Evolutionary conservation across 2,329 filamentous ascomycete genomes (phyloP).

Genomic region (Beauveria sp.): DNA sequence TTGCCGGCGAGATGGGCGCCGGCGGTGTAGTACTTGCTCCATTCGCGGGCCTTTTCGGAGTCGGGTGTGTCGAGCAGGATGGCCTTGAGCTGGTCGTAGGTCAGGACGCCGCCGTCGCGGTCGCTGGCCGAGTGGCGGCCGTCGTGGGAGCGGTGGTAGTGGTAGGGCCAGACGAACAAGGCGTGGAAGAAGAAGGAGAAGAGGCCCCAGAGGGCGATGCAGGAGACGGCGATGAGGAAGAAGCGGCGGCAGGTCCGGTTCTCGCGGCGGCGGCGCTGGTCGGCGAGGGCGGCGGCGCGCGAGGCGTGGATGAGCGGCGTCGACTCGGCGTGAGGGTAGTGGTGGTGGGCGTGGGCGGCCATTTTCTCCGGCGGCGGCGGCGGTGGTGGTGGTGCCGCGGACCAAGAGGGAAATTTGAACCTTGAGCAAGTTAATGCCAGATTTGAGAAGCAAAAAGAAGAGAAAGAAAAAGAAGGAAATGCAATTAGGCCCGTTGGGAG

Average conservation of each 20-base stretch:
- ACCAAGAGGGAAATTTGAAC: neutral
- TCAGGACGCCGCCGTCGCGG: conserved; percentile 20
- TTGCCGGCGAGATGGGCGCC: conserved; percentile 70
- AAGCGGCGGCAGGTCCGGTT: conserved; percentile 57
- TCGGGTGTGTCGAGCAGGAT: conserved; percentile 54
- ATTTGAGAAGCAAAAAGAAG: neutral
- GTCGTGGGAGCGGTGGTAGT: conserved; percentile 25
- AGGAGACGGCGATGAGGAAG: conserved; percentile 54
- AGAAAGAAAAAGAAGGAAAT: neutral
- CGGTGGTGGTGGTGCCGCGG: neutral
- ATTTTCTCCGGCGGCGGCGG: conserved; percentile 16
- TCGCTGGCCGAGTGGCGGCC: conserved; percentile 21
- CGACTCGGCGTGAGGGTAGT: conserved; percentile 37
- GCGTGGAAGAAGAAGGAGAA: conserved; percentile 41
- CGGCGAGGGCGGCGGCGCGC: conserved; percentile 34
- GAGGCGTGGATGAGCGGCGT: conserved; percentile 63
- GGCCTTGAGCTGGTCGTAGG: conserved; percentile 43
- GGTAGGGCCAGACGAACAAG: conserved; percentile 32
- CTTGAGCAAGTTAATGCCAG: conserved; percentile 9
- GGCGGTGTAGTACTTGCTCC: conserved; percentile 70
- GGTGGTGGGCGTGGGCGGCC: conserved; percentile 15
- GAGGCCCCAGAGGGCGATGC: conserved; percentile 44
- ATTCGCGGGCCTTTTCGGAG: conserved; percentile 53
- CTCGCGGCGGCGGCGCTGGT: conserved; percentile 44
- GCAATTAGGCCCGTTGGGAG: neutral